Evolutionary conservation across 257 asterid genomes (phyloP).

Genomic region (Prunella vulgaris): DNA sequence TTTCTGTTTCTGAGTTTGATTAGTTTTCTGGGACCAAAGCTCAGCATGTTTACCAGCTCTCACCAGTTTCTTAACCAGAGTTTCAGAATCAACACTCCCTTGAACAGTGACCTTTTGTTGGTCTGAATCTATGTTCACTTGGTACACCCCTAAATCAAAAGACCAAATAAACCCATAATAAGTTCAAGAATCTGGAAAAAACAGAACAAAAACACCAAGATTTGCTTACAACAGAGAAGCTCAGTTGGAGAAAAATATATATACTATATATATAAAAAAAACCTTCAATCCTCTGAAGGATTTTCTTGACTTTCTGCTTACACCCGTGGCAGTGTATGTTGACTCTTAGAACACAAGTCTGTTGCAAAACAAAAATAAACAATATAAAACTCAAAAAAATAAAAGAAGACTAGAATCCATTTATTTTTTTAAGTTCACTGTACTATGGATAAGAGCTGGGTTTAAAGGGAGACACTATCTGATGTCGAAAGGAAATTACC

Average conservation of each 20-base stretch:
- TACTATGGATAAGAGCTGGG: background rate
- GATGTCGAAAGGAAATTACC: constrained; percentile 40
- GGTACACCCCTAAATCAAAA: constrained; percentile 50
- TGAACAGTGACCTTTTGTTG: constrained; percentile 61
- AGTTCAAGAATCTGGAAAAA: background rate
- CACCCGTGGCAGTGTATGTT: constrained; percentile 95
- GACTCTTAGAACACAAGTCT: constrained; percentile 82
- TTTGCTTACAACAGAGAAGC: background rate
- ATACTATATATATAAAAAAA: background rate
- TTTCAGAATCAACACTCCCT: constrained; percentile 50
- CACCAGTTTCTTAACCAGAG: constrained; percentile 48
- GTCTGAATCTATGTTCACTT: constrained; percentile 58
- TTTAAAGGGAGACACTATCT: no score
- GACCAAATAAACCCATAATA: background rate
- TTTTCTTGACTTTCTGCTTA: constrained; percentile 81
- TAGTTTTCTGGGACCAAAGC: constrained; percentile 47
- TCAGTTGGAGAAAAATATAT: background rate
- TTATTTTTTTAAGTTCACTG: background rate
- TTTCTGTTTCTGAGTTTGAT: constrained; percentile 48
- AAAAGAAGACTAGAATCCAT: background rate
- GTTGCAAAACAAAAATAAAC: background rate
- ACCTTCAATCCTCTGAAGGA: constrained; percentile 87
- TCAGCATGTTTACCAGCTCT: constrained; percentile 75
- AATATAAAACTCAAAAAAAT: background rate
- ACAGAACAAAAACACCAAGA: background rate